Base-by-base conservation (phyloP, 2,329 filamentous ascomycete species). In the Malbranchea zuffiana region DNA sequence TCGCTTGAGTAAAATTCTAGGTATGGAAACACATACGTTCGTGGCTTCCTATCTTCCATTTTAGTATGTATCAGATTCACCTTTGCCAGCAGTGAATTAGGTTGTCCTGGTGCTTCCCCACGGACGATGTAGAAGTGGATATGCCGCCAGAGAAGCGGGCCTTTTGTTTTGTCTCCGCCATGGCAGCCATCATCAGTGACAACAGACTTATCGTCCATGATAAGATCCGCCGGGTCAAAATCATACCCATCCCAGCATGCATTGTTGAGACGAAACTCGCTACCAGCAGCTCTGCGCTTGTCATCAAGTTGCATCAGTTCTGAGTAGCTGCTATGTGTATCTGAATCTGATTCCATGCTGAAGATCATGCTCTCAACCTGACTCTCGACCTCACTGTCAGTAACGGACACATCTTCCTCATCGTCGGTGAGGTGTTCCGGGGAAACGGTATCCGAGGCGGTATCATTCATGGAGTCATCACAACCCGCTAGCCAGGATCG, bases 81-180 rank as follows among this genome's bases (percentile, higher is more conserved):
- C 12, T 35, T 23, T 5, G 19, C 5, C 32, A 35, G 32, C 4
- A 35, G 20, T 13, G 18, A 13, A 16, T 35, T 35, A 13, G 19
- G 20, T 21, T 17, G 32, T 7, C 21, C 32, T 25, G 20, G 12
- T 12, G 16, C 12, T 6, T 11, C 13, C 11, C 32, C 25, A 11
- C 12, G 12, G 20, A 36, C 19, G 15, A 37, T 37, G 25, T 37
- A 29, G 26, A 37, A 37, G 11, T 23, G 7, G 12, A 37, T 30
- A 37, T 30, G 26, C 17, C 17, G 20, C 26, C 34, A 37, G 25
- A 37, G 17, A 37, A 37, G 4, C 5, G 26, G 7, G 16, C 26
- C 34, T 15, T 27, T 37, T n/a, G 24, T 23, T 21, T 37, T 8
- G 7, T 19, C 17, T 20, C 26, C 34, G 6, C 11, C 26, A 37